phyloP scores from a whole-genome alignment of 306 rosid genomes.

The Potentilla sterilis region DNA sequence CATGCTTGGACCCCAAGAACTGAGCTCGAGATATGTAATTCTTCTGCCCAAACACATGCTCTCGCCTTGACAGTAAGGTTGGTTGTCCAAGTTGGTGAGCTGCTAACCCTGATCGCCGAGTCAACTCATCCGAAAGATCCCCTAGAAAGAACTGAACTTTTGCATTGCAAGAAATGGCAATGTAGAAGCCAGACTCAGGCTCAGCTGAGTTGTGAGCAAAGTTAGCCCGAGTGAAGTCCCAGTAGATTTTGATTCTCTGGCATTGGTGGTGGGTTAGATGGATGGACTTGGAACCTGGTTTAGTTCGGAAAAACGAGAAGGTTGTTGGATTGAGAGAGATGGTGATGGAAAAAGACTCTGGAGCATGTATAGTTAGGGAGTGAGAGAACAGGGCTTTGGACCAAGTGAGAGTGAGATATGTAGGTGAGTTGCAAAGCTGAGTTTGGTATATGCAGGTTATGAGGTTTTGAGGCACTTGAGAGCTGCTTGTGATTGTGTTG shows the following conservation, averaged over 20 bases:
- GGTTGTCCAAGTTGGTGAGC: conserved; percentile 24
- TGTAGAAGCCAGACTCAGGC: conserved; percentile 63
- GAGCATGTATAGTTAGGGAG: conserved; percentile 47
- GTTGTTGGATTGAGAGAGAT: conserved; percentile 58
- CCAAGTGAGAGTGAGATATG: conserved; percentile 71
- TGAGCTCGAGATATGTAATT: conserved; percentile 50
- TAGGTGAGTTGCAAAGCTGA: conserved; percentile 49
- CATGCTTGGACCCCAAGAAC: conserved; percentile 65
- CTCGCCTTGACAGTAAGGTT: conserved; percentile 58
- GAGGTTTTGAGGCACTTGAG: conserved; percentile 51
- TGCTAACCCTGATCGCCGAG: conserved; percentile 30
- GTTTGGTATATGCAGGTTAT: conserved; percentile 66
- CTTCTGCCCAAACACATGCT: conserved; percentile 62
- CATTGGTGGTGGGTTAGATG: conserved; percentile 31
- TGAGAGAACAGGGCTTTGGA: conserved; percentile 53
- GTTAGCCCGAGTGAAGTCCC: conserved; percentile 63
- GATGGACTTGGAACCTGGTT: conserved; percentile 59
- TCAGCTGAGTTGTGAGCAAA: conserved; percentile 51
- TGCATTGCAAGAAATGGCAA: conserved; percentile 46
- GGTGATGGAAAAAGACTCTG: conserved; percentile 54
- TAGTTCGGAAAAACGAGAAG: conserved; percentile 51
- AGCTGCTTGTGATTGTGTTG: conserved; percentile 42
- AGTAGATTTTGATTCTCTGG: conserved; percentile 52
- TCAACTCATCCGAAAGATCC: conserved; percentile 44
- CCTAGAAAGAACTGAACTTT: conserved; percentile 60